phyloP scores from a whole-genome alignment of 306 rosid species.

The Fragaria nilgerrensis region DNA sequence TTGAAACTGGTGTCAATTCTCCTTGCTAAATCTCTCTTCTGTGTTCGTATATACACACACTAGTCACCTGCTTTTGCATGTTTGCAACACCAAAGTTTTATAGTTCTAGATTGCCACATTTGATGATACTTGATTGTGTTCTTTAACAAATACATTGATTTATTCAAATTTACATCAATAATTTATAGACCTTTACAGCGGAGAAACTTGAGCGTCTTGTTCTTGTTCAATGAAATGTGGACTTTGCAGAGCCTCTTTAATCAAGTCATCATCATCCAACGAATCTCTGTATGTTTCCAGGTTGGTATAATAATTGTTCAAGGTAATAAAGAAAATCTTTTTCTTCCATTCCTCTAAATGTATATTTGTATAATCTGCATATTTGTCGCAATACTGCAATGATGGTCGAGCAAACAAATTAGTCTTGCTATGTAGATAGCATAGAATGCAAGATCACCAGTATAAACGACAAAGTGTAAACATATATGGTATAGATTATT shows the following conservation, averaged over 20 bases:
- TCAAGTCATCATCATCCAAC: slow-evolving; percentile 62
- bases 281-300: slow-evolving; percentile 83
- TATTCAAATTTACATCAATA: neutral
- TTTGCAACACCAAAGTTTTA: neutral
- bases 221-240: slow-evolving; percentile 79
- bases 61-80: neutral
- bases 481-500: neutral
- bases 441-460: slow-evolving; percentile 4
- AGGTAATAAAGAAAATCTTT: slow-evolving; percentile 45
- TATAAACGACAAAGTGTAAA: neutral
- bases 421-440: neutral
- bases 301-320: slow-evolving; percentile 42
- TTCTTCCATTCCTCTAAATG: slow-evolving; percentile 90
- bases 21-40: neutral
- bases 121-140: no score
- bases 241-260: slow-evolving; percentile 74
- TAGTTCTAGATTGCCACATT: neutral
- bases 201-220: slow-evolving; percentile 39
- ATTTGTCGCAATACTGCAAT: slow-evolving; percentile 77
- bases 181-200: slow-evolving; percentile 18
- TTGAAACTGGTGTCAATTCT: neutral
- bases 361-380: slow-evolving; percentile 56
- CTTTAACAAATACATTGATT: no score
- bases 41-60: neutral
- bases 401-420: slow-evolving; percentile 3